phyloP scores from a whole-genome alignment of 495 filamentous ascomycete genomes.

The Penicillium parvum region DNA sequence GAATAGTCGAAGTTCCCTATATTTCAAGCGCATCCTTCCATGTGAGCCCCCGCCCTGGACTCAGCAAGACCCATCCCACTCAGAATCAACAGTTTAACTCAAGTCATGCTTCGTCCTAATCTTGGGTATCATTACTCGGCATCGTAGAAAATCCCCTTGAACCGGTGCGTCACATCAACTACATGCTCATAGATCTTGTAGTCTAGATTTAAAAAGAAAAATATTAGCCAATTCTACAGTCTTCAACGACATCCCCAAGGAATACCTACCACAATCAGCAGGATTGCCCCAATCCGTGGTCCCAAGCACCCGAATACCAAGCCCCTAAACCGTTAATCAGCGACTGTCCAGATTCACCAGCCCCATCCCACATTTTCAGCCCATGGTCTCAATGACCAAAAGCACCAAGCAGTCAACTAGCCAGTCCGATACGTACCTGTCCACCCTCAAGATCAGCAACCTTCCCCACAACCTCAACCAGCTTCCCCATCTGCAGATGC shows the following conservation, averaged over 20 bases:
- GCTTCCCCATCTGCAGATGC: constrained; percentile 72
- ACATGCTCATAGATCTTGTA: constrained; percentile 74
- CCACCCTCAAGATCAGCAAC: constrained; percentile 57
- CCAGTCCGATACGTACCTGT: constrained; percentile 27
- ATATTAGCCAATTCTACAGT: background rate
- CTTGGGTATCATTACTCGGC: constrained; percentile 16
- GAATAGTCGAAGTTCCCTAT: background rate
- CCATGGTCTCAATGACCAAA: background rate
- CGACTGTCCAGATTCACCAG: background rate
- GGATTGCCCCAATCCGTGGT: constrained; percentile 72
- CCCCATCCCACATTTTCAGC: background rate
- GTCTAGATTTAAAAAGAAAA: constrained; percentile 46
- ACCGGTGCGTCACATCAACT: constrained; percentile 82
- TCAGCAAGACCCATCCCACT: background rate
- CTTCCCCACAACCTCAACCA: constrained; percentile 87
- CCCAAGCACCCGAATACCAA: constrained; percentile 69
- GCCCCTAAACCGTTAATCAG: constrained; percentile 43
- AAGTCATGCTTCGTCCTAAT: background rate
- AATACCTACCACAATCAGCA: constrained; percentile 34
- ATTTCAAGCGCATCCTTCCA: background rate
- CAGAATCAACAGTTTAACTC: too few relatives aligned
- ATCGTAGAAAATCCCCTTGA: constrained; percentile 75
- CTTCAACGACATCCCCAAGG: background rate
- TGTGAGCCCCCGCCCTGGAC: too few relatives aligned
- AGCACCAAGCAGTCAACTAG: background rate